These are phyloP conservation scores for Spathaspora hagerdaliae DNA, from an alignment of 805 yeast species.

Conservation along the genomic window DNA sequence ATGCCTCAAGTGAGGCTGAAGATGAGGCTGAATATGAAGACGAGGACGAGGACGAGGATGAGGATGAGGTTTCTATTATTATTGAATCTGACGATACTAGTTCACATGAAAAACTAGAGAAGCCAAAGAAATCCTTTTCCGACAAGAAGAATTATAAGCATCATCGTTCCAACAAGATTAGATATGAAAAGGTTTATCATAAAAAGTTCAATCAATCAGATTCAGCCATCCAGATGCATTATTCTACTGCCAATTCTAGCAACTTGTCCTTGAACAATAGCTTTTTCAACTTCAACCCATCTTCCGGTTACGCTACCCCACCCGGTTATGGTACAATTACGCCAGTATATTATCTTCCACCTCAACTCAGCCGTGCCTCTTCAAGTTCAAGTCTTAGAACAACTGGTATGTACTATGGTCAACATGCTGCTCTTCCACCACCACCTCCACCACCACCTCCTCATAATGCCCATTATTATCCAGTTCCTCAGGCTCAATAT, in stretches of 20 bases:
- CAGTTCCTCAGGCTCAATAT: neutral
- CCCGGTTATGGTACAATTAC: neutral
- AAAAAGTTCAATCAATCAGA: constrained; percentile 18
- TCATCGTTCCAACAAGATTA: neutral
- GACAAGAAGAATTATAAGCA: neutral
- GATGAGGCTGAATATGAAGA: constrained; percentile 11
- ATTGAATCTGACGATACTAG: constrained; percentile 31
- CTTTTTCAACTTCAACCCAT: constrained; percentile 4
- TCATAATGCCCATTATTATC: neutral
- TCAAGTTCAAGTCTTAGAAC: neutral
- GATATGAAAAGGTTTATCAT: constrained; percentile 10
- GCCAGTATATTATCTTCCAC: constrained; percentile 6
- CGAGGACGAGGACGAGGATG: constrained; percentile 28
- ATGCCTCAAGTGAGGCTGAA: neutral
- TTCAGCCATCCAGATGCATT: constrained; percentile 13
- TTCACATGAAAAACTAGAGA: constrained; percentile 3
- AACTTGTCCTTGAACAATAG: constrained; percentile 15
- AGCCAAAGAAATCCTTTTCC: neutral
- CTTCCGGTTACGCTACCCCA: constrained; percentile 1
- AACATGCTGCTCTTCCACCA: neutral
- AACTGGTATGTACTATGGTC: neutral
- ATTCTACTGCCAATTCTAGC: constrained; percentile 14
- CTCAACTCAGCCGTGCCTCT: constrained; percentile 9
- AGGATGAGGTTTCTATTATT: constrained; percentile 36
- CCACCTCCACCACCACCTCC: constrained; percentile 2